phyloP scores from a whole-genome alignment of 345 rosid genomes.

The Eucalyptus regnans region DNA sequence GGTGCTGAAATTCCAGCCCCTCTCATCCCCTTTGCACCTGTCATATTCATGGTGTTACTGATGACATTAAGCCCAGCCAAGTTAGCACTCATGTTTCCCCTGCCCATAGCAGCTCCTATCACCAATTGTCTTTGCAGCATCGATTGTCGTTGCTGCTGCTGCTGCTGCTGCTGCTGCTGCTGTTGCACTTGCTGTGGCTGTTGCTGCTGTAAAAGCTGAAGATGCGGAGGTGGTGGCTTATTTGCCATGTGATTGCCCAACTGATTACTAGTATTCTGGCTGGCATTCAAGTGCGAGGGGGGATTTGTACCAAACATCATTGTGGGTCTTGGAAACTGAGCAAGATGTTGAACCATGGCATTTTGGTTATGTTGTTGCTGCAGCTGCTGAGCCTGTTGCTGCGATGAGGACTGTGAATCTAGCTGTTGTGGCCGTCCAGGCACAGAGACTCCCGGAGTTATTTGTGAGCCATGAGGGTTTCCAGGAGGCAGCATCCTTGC shows the following conservation, averaged over 20 bases:
- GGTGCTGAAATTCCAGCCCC: slow-evolving; percentile 67
- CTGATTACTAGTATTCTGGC: slow-evolving; percentile 30
- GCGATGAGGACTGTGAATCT: slow-evolving; percentile 43
- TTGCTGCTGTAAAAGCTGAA: slow-evolving; percentile 60
- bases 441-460: slow-evolving; percentile 73
- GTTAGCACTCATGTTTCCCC: slow-evolving; percentile 56
- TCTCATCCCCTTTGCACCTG: slow-evolving; percentile 57
- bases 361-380: slow-evolving; percentile 42
- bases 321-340: slow-evolving; percentile 59
- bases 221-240: slow-evolving; percentile 50
- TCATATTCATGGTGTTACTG: slow-evolving; percentile 47
- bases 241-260: slow-evolving; percentile 65
- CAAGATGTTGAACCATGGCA: slow-evolving; percentile 47
- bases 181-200: slow-evolving; percentile 26
- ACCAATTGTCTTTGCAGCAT: accelerated
- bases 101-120: neutral
- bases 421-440: slow-evolving; percentile 51
- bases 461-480: slow-evolving; percentile 59
- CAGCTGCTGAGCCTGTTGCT: slow-evolving; percentile 25
- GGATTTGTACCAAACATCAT: slow-evolving; percentile 53
- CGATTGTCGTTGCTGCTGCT: neutral
- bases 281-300: slow-evolving; percentile 45
- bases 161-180: slow-evolving; percentile 27
- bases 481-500: slow-evolving; percentile 69
- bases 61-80: slow-evolving; percentile 29